Evolutionary conservation across 495 filamentous ascomycete genomes (phyloP).

Genomic region (Neurospora hispaniola): DNA sequence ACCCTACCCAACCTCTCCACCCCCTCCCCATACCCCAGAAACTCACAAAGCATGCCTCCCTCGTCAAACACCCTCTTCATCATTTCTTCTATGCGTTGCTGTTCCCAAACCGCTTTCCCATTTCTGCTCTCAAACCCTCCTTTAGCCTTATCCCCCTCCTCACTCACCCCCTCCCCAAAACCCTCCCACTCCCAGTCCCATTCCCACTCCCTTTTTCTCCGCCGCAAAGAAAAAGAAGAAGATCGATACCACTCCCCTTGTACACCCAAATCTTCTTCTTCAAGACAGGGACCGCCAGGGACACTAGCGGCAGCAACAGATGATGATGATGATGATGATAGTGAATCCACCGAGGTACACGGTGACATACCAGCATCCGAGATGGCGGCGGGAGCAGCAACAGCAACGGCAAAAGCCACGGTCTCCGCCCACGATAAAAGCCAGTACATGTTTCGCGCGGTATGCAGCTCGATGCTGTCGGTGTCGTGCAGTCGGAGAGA

Average conservation of each 20-base stretch:
- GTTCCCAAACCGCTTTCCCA: not conserved
- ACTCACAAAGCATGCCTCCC: slow-evolving; percentile 1
- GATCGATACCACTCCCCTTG: no score
- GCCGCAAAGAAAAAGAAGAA: no score
- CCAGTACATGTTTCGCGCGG: slow-evolving; percentile 14
- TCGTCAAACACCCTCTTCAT: not conserved
- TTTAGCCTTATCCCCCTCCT: not conserved
- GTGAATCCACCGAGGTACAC: no score
- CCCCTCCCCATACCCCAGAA: slow-evolving; percentile 1
- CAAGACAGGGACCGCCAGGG: no score
- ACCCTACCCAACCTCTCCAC: not conserved
- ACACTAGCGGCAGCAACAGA: no score
- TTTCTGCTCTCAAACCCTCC: not conserved
- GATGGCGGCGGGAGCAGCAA: no score
- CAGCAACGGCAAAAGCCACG: slow-evolving; percentile 7
- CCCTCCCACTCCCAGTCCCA: not conserved
- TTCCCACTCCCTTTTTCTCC: no score
- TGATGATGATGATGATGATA: no score
- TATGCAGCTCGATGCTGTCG: slow-evolving; percentile 9
- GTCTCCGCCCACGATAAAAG: slow-evolving; percentile 21
- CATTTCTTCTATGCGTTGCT: not conserved
- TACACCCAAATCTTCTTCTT: no score
- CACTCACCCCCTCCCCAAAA: not conserved
- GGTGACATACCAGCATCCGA: no score
- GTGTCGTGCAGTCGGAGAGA: slow-evolving; percentile 8